Base-by-base conservation (phyloP, 345 rosid species). In the Carallia pectinifolia region DNA sequence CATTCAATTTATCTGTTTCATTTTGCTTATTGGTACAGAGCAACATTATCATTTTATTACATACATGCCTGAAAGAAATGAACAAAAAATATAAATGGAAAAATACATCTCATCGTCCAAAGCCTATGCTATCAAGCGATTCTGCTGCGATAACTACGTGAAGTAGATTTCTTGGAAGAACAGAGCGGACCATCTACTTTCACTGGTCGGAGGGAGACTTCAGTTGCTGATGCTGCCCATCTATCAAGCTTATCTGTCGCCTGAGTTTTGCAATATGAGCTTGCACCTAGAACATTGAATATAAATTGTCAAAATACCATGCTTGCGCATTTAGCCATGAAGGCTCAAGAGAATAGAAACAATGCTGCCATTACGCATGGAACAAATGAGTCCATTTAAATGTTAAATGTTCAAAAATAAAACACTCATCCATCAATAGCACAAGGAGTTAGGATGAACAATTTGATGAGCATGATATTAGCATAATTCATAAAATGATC, bases 211-310 rank as follows among this genome's bases (percentile, higher is more conserved):
- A 81, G 4, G 85, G 52, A 62, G 91, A 67, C 80, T 81, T 88
- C 66, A 84, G 61, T 10, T 82, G 87, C 70, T 85, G 93, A 68
- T 86, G 82, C 83, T 82, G 89, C 72, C 91, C 80, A 68, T 78
- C 74, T 68, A 77, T 68, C 64, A 69, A 54, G 61, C 64, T 73
- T 72, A 77, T 77, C 64, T 73, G 74, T 44, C 71, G 59, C 59
- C 71, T 65, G 59, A 73, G 77, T 65, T 77, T 77, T 40, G 77
- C 81, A 38, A 77, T 73, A 72, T 73, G 81, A 58, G 81, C 61
- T 73, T 77, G 74, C 34, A 77, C 81, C 81, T 68, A 66, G 31
- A 7, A 62, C 29, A 67, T 39, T 54, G 61, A 56, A 76, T 56
- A 16, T 53, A 44, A 47, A 55, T 36, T 29, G 56, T 68, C 61